Evolutionary conservation across 495 filamentous ascomycete species (phyloP), one percentile per base, ranked within the genome.

Genomic region (Penicillium coffeae): DNA sequence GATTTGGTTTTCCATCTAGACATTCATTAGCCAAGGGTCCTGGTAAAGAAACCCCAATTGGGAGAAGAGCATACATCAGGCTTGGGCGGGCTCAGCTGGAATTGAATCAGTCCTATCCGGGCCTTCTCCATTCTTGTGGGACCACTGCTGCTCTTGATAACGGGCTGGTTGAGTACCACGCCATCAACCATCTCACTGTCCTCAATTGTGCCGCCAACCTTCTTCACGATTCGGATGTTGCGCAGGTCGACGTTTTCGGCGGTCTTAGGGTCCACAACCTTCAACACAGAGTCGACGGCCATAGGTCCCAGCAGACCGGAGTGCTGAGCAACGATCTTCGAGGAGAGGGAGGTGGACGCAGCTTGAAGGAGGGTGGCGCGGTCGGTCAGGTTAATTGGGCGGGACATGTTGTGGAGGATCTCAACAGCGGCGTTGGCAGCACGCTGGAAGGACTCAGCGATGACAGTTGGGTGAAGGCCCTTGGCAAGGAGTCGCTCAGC

Each of bases 161-260:
- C 90, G 16, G 81, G 81, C 69, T 98, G 93, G 63, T 89, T 90
- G 52, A 98, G 76, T 47, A 98, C 91, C 43, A 98, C 66, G 9
- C 93, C 93, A 65, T 98, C 94, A 21, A 97, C 80, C 77, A 98
- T 87, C 76, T 98, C 93, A 64, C 88, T 93, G 62, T 98, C 93
- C 58, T 97, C 93, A 69, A 98, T 96, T 45, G 93, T 97, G 38
- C 93, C 93, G 61, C 93, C 93, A 42, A 94, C 86, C 72, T 96
- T 97, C 84, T 97, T 98, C 51, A 98, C 77, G 48, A 98, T 92
- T 37, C 93, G 81, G 54, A 98, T 95, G 64, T 97, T 95, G 59
- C 88, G 87, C 40, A 98, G 76, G 64, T 98, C 94, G 20, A 96
- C 93, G 48, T 98, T 98, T 45, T 95, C 87, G 21, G 93, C 94